These are phyloP conservation scores for Irpex lacteus DNA, from an alignment of 1,284 basidiomycete species.

Conservation along the genomic window DNA sequence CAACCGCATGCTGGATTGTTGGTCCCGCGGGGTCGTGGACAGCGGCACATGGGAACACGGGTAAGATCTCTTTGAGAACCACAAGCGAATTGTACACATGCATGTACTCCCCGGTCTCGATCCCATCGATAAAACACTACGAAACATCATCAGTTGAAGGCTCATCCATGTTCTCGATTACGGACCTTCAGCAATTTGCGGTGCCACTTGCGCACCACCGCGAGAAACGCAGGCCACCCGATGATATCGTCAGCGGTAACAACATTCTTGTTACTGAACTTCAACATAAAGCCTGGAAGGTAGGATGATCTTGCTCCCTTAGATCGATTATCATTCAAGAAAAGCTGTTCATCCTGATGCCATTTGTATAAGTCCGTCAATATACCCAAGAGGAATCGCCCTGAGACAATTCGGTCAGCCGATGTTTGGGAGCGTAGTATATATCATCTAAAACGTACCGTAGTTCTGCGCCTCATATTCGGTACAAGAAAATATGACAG, in stretches of 20 bases:
- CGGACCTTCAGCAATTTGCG: constrained; percentile 63
- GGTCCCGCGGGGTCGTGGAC: constrained; percentile 52
- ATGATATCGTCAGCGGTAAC: constrained; percentile 55
- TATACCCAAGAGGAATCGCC: constrained; percentile 82
- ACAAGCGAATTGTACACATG: constrained; percentile 92
- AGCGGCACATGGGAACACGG: constrained; percentile 78
- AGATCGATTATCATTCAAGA: constrained; percentile 62
- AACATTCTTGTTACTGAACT: constrained; percentile 44
- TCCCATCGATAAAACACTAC: constrained; percentile 61
- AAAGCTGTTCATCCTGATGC: constrained; percentile 68
- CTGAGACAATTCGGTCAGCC: constrained; percentile 34
- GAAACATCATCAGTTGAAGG: constrained; percentile 5
- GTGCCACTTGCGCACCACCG: constrained; percentile 82
- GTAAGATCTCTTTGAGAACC: constrained; percentile 85
- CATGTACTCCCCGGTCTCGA: constrained; percentile 85
- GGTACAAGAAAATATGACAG: constrained; percentile 88
- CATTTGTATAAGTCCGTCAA: constrained; percentile 76
- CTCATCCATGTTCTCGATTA: constrained; percentile 4
- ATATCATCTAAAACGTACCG: constrained; percentile 37
- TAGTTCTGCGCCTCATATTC: constrained; percentile 97
- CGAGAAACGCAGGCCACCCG: constrained; percentile 69
- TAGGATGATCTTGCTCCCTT: constrained; percentile 56
- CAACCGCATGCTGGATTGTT: constrained; percentile 62
- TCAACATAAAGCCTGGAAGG: constrained; percentile 65
- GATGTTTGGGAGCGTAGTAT: not conserved